Percentiles rank a stretch among this genome's conserved stretches.
phyloP scores from a whole-genome alignment of 495 filamentous ascomycete species.

The Staphylotrichum tortipilum region DNA sequence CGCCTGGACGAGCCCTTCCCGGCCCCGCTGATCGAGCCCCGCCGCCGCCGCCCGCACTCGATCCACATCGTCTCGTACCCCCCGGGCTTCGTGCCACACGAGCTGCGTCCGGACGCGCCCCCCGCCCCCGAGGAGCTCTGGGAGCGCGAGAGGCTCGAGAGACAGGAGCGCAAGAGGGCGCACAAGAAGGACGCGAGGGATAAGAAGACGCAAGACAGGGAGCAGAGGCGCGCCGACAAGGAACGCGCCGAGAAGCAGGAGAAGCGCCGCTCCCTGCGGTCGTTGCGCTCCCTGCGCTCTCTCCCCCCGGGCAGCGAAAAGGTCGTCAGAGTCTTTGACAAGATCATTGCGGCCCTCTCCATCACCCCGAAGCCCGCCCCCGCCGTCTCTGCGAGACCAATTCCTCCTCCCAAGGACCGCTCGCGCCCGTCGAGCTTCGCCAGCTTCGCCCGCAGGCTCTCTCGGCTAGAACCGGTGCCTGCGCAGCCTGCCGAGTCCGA shows the following conservation, averaged over 20 bases:
- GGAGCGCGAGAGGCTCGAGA: constrained; percentile 21
- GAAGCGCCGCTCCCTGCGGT: constrained; percentile 33
- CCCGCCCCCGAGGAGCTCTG: constrained; percentile 6
- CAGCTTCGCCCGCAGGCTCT: constrained; percentile 22
- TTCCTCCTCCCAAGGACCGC: not conserved
- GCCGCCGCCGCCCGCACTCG: constrained; percentile 43
- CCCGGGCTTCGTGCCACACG: constrained; percentile 39
- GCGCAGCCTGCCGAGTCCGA: no score
- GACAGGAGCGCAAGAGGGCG: constrained; percentile 12
- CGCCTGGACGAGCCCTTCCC: constrained; percentile 31
- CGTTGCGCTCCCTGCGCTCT: constrained; percentile 24
- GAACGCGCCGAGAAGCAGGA: constrained; percentile 22
- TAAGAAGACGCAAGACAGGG: constrained; percentile 18
- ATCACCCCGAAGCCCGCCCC: constrained; percentile 16
- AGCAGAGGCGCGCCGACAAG: constrained; percentile 22
- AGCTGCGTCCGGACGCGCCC: constrained; percentile 26
- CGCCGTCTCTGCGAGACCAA: constrained; percentile 1
- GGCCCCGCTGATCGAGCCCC: constrained; percentile 41
- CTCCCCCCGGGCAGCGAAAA: constrained; percentile 23
- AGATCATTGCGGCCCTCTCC: constrained; percentile 33
- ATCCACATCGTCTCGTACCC: constrained; percentile 50
- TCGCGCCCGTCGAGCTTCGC: constrained; percentile 24
- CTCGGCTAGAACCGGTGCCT: constrained; percentile 14
- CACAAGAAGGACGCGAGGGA: constrained; percentile 18
- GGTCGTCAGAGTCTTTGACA: constrained; percentile 29